Base-by-base conservation (phyloP, 176 grass and related monocot genomes). In the Phoenix dactylifera region DNA sequence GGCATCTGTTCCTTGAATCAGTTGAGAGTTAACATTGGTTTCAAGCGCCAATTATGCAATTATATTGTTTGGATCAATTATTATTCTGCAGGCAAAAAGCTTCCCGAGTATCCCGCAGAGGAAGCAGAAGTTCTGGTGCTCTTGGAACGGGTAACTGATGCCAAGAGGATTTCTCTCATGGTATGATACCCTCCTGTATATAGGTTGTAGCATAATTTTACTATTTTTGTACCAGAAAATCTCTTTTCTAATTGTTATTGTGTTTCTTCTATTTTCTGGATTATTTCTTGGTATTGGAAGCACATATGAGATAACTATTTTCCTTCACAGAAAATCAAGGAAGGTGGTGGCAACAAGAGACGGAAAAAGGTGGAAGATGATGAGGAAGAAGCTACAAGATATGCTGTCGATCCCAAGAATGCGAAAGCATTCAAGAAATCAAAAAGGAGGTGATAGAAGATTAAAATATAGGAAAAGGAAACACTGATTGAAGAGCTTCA, bases 81-180 rank as follows among this genome's bases (percentile, higher is more conserved):
- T 30, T 18, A 57, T 54, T 71, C 60, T 9, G 12, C 69, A 92
- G 93, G 87, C 10, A 74, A 68, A 53, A 15, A 78, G 66, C 83
- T 97, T 65, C 59, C 72, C 3, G 48, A 74, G 44, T 72, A 84
- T 57, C 75, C 63, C 17, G 75, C 77, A 35, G 70, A 76, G 22
- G 24, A 52, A 52, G 51, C 57, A 26, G 84, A 97, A 78, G 85
- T 92, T 17, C 65, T 88, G 51, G 76, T 88, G 65, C 76, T 85
- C 52, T 74, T 66, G 53, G 87, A 85, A 60, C 70, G 50, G 22
- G 72, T 91, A 63, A 77, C 75, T 0, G 81, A 91, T 59, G 82
- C 84, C 16, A 97, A 76, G 75, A 98, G 84, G 72, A 73, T 88
- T 2, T 76, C 87, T 29, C 60, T 77, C 16, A 92, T 70, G 57